Evolutionary conservation across 2,329 filamentous ascomycete genomes (phyloP).

Genomic region (Fulvia fulva): DNA sequence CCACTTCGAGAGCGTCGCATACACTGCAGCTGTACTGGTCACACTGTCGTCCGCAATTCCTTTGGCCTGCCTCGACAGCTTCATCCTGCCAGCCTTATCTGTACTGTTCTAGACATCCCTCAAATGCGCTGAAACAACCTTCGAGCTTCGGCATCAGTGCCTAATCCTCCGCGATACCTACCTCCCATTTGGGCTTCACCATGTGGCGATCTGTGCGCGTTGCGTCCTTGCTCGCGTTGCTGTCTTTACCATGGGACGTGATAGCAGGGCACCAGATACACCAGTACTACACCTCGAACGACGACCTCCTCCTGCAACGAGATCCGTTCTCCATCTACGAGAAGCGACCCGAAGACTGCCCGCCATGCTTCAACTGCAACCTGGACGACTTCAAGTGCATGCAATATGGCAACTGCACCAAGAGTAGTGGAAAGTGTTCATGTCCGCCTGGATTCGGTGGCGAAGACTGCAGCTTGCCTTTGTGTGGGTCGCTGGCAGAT

Average conservation of each 20-base stretch:
- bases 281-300: conserved; percentile 29
- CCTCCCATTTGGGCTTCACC: conserved; percentile 9
- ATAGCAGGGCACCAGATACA: conserved; percentile 20
- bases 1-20: neutral
- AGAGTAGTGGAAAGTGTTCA: conserved; percentile 84
- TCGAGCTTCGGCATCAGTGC: conserved; percentile 2
- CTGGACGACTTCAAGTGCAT: conserved; percentile 86
- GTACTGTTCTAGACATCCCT: neutral
- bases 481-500: conserved; percentile 83
- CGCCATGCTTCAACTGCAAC: conserved; percentile 96
- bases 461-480: conserved; percentile 84
- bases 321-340: conserved; percentile 60
- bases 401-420: conserved; percentile 85
- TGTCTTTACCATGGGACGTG: conserved; percentile 20
- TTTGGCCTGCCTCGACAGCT: neutral
- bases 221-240: conserved; percentile 21
- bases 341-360: conserved; percentile 71
- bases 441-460: conserved; percentile 92
- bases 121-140: neutral
- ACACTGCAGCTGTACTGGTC: neutral
- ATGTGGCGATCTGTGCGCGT: conserved; percentile 27
- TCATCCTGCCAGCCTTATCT: neutral
- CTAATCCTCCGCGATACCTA: neutral
- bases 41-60: neutral
- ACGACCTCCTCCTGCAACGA: conserved; percentile 24